These are phyloP conservation scores for Trametes cubensis DNA, from an alignment of 768 basidiomycete species.

Conservation along the genomic window DNA sequence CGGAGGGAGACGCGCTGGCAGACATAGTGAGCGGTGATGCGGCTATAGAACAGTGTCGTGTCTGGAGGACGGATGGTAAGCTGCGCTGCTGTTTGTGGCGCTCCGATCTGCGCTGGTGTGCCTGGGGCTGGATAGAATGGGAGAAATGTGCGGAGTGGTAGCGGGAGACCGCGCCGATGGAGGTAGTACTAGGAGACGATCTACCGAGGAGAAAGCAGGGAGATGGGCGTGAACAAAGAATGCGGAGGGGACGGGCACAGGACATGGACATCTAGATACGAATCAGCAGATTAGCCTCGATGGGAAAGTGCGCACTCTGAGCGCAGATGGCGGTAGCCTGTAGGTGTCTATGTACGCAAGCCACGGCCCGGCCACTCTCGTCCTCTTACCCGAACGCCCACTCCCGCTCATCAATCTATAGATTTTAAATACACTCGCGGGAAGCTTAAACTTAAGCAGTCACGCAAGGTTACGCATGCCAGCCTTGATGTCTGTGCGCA, in stretches of 20 bases:
- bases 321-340: not conserved
- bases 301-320: not conserved
- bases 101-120: conserved; percentile 1
- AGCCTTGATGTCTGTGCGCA: no score
- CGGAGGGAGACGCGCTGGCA: conserved; percentile 4
- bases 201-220: no score
- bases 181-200: no score
- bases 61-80: not conserved
- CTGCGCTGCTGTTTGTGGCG: not conserved
- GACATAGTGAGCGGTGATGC: conserved; percentile 14
- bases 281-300: conserved; percentile 4
- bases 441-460: no score
- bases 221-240: no score
- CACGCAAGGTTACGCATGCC: no score
- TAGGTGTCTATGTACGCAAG: conserved; percentile 15
- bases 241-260: conserved; percentile 4
- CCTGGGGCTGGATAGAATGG: not conserved
- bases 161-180: no score
- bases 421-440: no score
- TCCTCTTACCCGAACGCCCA: not conserved
- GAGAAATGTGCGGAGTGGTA: not conserved
- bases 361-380: not conserved
- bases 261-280: conserved; percentile 12
- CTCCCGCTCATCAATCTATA: no score
- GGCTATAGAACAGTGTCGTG: conserved; percentile 9